Evolutionary conservation across 2,329 filamentous ascomycete species (phyloP), one percentile per base, ranked within the genome.

Genomic region (Diaporthe vexans): DNA sequence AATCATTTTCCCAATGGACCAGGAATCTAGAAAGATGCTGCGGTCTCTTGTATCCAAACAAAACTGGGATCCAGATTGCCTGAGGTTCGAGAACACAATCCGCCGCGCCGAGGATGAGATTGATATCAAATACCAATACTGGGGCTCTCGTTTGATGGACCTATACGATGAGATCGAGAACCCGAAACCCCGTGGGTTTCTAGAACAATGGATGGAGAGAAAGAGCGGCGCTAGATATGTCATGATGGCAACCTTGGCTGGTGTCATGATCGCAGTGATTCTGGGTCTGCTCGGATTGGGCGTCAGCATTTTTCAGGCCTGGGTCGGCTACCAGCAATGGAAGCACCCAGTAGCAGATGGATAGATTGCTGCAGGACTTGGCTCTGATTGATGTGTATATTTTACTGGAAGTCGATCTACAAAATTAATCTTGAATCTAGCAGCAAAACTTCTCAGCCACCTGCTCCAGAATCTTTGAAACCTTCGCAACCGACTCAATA

Each of bases 131-230:
- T 73, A 67, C 51, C 21, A 46, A 11, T 73, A 73, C 26, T 56
- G 65, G 51, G 71, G 46, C 3, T 61, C 37, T 21, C 52, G 77
- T 51, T 65, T 78, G 17, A 71, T 76, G 71, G 75, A 77, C 21
- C 46, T 78, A 9, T 71, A 75, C 40, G 75, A 76, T 35, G 77
- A 78, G 74, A 54, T 78, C 11, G 72, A 78, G 26, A 76, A 77
- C 33, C 77, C 77, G 8, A 77, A 70, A 48, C 76, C 77, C 15
- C 46, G 77, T 33, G 63, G 76, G 5, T 10, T 46, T 7, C 33
- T 77, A 24, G 76, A 75, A 15, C 40, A 37, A 7, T 76, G 75
- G 76, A 59, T 78, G 56, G 77, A 78, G 63, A 46, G 74, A 13
- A 72, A 73, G 56, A 76, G 76, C 51, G 74, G 76, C n/a, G 74